Conservation (phyloP, 2,329 filamentous ascomycete genomes). For the Aspergillus neoniger region DNA sequence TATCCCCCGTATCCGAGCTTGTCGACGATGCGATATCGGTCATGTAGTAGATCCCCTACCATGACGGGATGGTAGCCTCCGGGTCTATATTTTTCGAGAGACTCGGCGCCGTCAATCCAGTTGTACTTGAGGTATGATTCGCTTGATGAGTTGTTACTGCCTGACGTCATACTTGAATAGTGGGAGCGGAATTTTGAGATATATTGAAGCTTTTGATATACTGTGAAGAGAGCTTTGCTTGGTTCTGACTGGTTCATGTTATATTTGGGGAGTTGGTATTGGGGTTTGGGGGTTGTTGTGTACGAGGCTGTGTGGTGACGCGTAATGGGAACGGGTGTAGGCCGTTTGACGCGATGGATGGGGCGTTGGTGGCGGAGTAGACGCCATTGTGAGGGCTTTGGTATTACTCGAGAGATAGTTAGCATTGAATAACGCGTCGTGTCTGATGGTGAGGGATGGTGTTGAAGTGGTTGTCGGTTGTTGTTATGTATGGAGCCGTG, state of each 20-base stretch:
- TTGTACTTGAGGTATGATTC: conserved; percentile 19
- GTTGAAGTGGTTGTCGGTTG: not conserved
- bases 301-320: not conserved
- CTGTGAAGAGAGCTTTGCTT: no score
- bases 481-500: no score
- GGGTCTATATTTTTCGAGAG: conserved; percentile 29
- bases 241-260: conserved; percentile 8
- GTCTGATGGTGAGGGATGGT: not conserved
- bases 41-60: conserved; percentile 30
- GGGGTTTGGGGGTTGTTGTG: not conserved
- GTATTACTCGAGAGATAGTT: not conserved
- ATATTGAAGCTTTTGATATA: not conserved
- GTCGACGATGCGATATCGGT: conserved; percentile 41
- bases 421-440: not conserved
- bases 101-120: conserved; percentile 32
- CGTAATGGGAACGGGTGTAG: not conserved
- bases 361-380: not conserved
- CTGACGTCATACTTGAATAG: no score
- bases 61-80: conserved; percentile 36
- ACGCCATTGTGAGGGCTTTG: not conserved
- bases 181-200: conserved; percentile 20
- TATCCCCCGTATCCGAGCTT: conserved; percentile 46
- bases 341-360: not conserved
- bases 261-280: not conserved
- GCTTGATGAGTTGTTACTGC: no score